Conservation (phyloP, 2,329 filamentous ascomycete genomes). For the Pyrenochaeta sp. region DNA sequence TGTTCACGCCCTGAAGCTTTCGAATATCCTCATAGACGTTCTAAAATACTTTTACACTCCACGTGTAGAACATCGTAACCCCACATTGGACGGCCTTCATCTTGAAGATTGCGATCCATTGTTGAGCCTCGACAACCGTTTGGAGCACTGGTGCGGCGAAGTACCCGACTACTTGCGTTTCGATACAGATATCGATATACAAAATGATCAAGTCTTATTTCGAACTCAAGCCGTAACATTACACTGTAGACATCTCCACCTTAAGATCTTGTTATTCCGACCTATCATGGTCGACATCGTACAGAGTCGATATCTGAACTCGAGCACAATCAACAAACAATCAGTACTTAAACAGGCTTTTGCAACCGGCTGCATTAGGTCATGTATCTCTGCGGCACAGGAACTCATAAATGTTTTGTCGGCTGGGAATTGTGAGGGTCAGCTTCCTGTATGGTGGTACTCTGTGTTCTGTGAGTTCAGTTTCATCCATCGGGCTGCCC, state of each 20-base stretch:
- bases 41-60: constrained; percentile 5
- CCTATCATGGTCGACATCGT: constrained; percentile 3
- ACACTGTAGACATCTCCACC: constrained; percentile 1
- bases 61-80: not conserved
- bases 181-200: not conserved
- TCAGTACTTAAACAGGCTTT: constrained; percentile 4
- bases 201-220: not conserved
- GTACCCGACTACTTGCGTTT: constrained; percentile 1
- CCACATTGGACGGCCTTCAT: not conserved
- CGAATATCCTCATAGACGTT: constrained; percentile 7
- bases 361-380: constrained; percentile 3
- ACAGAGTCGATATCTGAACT: not conserved
- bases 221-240: constrained; percentile 2
- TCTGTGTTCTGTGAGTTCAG: constrained; percentile 5
- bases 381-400: constrained; percentile 6
- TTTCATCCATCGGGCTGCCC: not conserved
- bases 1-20: constrained; percentile 4
- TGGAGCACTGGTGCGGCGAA: not conserved
- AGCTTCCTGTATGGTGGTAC: constrained; percentile 9
- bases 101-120: constrained; percentile 4
- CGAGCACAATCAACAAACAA: not conserved
- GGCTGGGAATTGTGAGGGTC: not conserved
- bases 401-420: constrained; percentile 5
- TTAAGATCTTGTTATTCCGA: constrained; percentile 7
- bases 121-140: not conserved